These are phyloP conservation scores for Paramyrothecium roridum DNA, from an alignment of 2,329 filamentous ascomycete genomes.

Conservation along the genomic window DNA sequence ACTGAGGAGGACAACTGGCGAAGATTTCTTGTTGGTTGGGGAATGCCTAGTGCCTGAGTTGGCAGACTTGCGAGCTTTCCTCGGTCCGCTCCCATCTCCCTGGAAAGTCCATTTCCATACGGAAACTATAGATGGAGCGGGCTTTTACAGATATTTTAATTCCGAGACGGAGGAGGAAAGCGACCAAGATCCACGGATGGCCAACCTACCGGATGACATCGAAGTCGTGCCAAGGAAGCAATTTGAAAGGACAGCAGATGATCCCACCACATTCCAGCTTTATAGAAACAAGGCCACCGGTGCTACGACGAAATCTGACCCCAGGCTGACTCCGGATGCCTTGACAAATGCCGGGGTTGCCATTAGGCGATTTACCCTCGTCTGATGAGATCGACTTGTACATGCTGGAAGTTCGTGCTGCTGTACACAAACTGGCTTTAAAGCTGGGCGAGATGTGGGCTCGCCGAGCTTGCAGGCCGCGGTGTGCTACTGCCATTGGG, in stretches of 20 bases:
- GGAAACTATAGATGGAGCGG: not conserved
- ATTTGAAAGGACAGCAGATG: not conserved
- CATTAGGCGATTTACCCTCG: not conserved
- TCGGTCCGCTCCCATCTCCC: not conserved
- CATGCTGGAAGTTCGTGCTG: too few relatives aligned
- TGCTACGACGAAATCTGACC: not conserved
- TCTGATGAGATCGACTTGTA: too few relatives aligned
- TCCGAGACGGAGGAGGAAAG: not conserved
- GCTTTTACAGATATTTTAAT: not conserved
- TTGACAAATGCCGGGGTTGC: not conserved
- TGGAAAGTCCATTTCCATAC: constrained; percentile 1
- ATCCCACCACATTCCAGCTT: not conserved
- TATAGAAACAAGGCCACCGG: not conserved
- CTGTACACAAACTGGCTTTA: too few relatives aligned
- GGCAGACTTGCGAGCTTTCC: not conserved
- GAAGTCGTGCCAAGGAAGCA: not conserved
- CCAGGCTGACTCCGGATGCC: not conserved
- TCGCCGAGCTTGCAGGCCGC: too few relatives aligned
- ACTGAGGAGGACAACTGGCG: not conserved
- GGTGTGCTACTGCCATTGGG: too few relatives aligned
- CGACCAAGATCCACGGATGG: not conserved
- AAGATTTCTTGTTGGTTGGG: not conserved
- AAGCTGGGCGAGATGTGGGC: too few relatives aligned
- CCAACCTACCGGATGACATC: not conserved
- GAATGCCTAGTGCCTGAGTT: not conserved